phyloP scores from a whole-genome alignment of 2,329 filamentous ascomycete genomes.

The Ascochyta viciae-villosae region DNA sequence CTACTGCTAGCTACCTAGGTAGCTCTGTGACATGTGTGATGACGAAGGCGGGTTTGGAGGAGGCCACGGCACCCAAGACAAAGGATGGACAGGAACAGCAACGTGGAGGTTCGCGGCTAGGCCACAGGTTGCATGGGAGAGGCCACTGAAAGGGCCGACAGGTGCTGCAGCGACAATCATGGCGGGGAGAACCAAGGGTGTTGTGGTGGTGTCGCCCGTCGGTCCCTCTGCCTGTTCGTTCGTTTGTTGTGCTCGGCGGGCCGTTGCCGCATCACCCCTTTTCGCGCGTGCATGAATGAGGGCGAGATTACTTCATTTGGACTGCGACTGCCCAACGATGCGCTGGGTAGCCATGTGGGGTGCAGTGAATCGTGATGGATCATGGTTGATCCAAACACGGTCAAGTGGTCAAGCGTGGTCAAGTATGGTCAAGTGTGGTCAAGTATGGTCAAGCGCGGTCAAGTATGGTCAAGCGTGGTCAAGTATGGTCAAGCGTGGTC shows the following conservation, averaged over 20 bases:
- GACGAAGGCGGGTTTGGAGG: conserved; percentile 10
- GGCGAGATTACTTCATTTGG: conserved; percentile 20
- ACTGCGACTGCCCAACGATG: conserved; percentile 4
- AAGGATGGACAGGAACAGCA: not conserved
- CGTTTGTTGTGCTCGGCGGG: conserved; percentile 29
- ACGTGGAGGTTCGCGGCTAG: conserved; percentile 3
- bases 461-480: no score
- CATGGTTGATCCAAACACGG: conserved; percentile 9
- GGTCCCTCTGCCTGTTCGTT: conserved; percentile 19
- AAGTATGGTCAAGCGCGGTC: not conserved
- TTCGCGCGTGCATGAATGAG: conserved; percentile 27
- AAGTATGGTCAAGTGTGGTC: not conserved
- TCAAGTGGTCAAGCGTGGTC: not conserved
- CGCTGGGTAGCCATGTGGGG: not conserved
- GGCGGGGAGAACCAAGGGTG: conserved; percentile 41
- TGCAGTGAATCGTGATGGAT: not conserved
- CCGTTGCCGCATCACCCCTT: conserved; percentile 24
- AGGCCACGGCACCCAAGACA: not conserved
- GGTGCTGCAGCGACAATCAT: conserved; percentile 35
- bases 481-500: no score
- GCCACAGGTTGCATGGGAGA: conserved; percentile 26
- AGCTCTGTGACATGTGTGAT: not conserved
- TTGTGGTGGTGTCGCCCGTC: conserved; percentile 11
- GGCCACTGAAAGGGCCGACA: conserved; percentile 19
- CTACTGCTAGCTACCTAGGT: not conserved